Conservation (phyloP, 768 basidiomycete species). For the Kwoniella mangroviensis region DNA sequence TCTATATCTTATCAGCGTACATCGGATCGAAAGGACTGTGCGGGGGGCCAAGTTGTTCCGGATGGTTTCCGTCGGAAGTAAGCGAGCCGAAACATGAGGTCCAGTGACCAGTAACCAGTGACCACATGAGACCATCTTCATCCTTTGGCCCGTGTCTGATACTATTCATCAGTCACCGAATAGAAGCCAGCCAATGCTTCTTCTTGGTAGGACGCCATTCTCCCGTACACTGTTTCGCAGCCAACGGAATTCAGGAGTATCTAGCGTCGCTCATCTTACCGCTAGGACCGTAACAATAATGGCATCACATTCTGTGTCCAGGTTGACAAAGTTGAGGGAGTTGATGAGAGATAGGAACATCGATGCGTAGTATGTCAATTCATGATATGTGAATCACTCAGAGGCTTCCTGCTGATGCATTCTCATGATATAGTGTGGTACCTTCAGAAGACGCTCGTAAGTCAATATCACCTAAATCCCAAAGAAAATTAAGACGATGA, state of each 20-base stretch:
- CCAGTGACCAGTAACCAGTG: background rate
- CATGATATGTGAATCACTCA: background rate
- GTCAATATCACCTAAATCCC: conserved; percentile 50
- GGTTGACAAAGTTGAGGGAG: conserved; percentile 67
- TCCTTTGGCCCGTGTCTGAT: too few species aligned
- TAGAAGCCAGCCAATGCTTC: background rate
- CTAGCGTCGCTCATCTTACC: background rate
- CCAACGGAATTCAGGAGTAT: background rate
- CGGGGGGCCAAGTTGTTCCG: background rate
- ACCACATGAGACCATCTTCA: background rate
- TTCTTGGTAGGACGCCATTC: background rate
- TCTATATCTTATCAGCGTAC: too few species aligned
- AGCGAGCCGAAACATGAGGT: background rate
- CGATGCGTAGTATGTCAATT: conserved; percentile 63
- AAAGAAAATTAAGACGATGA: background rate
- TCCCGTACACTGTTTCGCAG: background rate
- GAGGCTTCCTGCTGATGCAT: background rate
- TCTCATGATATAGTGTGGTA: conserved; percentile 64
- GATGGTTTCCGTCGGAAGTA: background rate
- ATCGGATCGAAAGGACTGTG: background rate
- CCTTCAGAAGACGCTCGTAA: conserved; percentile 92
- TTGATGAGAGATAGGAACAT: conserved; percentile 71
- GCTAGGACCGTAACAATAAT: background rate
- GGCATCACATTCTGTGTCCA: conserved; percentile 11
- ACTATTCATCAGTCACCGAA: too few species aligned